Evolutionary conservation across 2,329 filamentous ascomycete genomes (phyloP), one percentile per base, ranked within the genome.

Genomic region (Fusarium redolens): DNA sequence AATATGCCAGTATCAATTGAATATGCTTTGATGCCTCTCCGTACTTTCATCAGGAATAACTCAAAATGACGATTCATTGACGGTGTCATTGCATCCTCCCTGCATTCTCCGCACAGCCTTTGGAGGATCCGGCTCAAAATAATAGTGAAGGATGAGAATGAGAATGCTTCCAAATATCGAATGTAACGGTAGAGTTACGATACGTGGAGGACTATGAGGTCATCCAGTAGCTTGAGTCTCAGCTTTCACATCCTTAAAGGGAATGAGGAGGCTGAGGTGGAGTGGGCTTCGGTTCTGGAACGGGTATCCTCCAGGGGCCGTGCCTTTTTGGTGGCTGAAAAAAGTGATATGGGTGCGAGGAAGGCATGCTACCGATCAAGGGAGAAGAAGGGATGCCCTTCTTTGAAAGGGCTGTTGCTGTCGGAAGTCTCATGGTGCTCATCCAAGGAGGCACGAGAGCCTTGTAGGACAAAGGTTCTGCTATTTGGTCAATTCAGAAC

Each of bases 1-100:
- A 31, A 22, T 28, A 20, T 41, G 48, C 28, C 37, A 56, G 33
- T 22, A 28, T 45, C 17, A 33, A 48, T 37, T 38, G 44, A 37
- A 41, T 33, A 30, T 40, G 33, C n/a, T 48, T 50, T 38, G n/a
- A 22, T 40, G 47, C 52, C 28, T 28, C 2, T 28, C 28, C 7
- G 28, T 28, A 28, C 31, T 30, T 69, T 38, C 18, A 43, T 69
- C 38, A 25, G 15, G n/a, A 43, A 37, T 43, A 44, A 18, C 18
- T 40, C 41, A 48, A 43, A 30, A 73, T 73, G 58, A 73, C 66
- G 70, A 56, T 60, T 56, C 7, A 58, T 65, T 66, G 52, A 75
- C 48, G 54, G 60, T 22, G 50, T 47, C 52, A 51, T 55, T 57
- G 38, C 47, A 41, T 43, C 15, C 30, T 47, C 57, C 47, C 51